phyloP scores from a whole-genome alignment of 306 rosid genomes.

The Styphnolobium japonicum region DNA sequence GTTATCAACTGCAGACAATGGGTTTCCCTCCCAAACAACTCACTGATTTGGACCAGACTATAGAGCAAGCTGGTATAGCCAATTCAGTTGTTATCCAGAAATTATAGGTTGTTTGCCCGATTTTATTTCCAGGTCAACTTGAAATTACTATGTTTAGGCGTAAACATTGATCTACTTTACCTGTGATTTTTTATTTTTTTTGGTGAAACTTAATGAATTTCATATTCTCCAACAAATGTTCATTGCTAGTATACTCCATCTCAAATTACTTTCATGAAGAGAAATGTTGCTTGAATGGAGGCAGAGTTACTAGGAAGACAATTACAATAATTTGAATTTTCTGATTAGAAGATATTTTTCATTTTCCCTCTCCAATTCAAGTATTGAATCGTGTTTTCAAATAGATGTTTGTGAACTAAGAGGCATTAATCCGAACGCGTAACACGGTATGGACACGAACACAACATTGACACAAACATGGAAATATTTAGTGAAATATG shows the following conservation, averaged over 20 bases:
- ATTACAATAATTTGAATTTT: background rate
- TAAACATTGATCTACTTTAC: constrained; percentile 5
- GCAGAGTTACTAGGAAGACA: background rate
- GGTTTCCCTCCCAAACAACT: constrained; percentile 98
- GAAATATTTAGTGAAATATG: no score
- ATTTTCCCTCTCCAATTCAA: no score
- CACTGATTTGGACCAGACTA: constrained; percentile 77
- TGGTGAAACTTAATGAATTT: constrained; percentile 27
- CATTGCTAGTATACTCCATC: constrained; percentile 10
- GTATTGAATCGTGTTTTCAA: no score
- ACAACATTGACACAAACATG: no score
- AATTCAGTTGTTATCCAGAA: constrained; percentile 88
- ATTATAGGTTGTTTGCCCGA: constrained; percentile 25
- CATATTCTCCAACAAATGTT: background rate
- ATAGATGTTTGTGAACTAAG: no score
- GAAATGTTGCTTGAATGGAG: background rate
- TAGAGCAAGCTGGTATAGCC: constrained; percentile 85
- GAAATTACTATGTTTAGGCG: constrained; percentile 3
- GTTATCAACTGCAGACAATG: constrained; percentile 83
- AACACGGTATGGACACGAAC: no score
- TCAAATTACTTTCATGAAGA: constrained; percentile 6
- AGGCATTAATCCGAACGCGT: no score
- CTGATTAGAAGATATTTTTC: background rate
- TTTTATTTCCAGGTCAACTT: constrained; percentile 17
- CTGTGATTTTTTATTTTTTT: no score